A percentile compares a stretch with the other conserved stretches of the same genome.
These are phyloP conservation scores for Termitomyces sp. DNA, from an alignment of 768 basidiomycete species.

Conservation along the genomic window DNA sequence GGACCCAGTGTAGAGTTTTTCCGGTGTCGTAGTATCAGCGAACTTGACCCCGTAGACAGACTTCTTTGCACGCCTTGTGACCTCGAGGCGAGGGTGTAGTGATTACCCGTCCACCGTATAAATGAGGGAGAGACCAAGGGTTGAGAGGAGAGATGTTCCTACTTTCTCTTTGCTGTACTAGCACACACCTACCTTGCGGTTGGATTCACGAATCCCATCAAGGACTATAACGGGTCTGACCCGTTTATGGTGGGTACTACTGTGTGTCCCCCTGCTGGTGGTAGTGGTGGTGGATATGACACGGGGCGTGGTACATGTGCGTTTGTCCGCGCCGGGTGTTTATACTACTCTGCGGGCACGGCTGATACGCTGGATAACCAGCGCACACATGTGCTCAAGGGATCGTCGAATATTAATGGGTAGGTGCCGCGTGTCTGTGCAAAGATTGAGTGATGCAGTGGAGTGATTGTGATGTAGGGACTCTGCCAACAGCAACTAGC, in stretches of 20 bases:
- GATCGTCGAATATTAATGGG: constrained; percentile 30
- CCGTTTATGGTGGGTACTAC: constrained; percentile 32
- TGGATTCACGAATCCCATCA: constrained; percentile 27
- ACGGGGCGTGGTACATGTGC: constrained; percentile 30
- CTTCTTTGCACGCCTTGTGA: too few species aligned
- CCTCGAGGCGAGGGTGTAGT: too few species aligned
- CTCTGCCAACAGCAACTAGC: constrained; percentile 15
- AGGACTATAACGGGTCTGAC: constrained; percentile 25
- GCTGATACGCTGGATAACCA: constrained; percentile 30
- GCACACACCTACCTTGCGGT: not conserved
- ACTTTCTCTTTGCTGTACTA: too few species aligned
- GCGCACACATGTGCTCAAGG: constrained; percentile 27
- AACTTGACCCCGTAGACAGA: too few species aligned
- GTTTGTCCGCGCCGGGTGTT: not conserved
- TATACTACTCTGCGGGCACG: constrained; percentile 30
- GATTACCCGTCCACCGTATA: too few species aligned
- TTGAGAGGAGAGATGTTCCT: too few species aligned
- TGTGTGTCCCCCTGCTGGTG: constrained; percentile 12
- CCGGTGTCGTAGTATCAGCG: too few species aligned
- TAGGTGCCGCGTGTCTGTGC: constrained; percentile 1
- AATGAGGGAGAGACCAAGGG: too few species aligned
- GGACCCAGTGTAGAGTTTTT: too few species aligned
- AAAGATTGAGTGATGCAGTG: too few species aligned
- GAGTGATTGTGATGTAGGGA: too few species aligned
- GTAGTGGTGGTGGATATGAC: not conserved